Evolutionary conservation across 75 land plant species (phyloP).

Genomic region (Picea sitchensis): DNA sequence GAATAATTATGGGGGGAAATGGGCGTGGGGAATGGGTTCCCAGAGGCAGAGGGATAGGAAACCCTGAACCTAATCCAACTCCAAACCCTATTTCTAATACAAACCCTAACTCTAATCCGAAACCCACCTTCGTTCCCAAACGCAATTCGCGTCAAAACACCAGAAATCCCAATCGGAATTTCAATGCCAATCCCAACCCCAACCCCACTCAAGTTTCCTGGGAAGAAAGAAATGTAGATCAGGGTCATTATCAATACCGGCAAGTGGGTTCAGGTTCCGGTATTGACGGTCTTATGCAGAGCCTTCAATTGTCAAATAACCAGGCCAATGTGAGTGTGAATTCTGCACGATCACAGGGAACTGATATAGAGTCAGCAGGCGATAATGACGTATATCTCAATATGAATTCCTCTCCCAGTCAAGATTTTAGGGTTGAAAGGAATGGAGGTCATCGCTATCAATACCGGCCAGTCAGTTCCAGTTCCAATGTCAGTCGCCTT

Average conservation of each 20-base stretch:
- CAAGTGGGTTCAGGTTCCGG: background rate
- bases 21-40: constrained; percentile 12
- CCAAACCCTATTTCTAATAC: background rate
- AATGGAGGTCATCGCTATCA: too few species aligned
- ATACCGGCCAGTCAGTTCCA: too few species aligned
- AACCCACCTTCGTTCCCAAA: background rate
- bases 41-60: background rate
- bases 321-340: background rate
- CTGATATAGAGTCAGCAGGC: background rate
- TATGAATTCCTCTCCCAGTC: too few species aligned
- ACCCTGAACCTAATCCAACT: background rate
- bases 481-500: too few species aligned
- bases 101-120: background rate
- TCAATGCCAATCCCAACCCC: background rate
- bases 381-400: too few species aligned
- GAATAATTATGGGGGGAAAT: background rate
- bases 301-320: background rate
- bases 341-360: background rate
- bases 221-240: background rate
- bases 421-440: too few species aligned
- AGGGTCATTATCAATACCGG: background rate
- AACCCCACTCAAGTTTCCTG: background rate
- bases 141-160: background rate
- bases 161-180: background rate
- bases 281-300: background rate